Evolutionary conservation across 2,329 filamentous ascomycete genomes (phyloP).

Genomic region (Fusarium pilosicola): DNA sequence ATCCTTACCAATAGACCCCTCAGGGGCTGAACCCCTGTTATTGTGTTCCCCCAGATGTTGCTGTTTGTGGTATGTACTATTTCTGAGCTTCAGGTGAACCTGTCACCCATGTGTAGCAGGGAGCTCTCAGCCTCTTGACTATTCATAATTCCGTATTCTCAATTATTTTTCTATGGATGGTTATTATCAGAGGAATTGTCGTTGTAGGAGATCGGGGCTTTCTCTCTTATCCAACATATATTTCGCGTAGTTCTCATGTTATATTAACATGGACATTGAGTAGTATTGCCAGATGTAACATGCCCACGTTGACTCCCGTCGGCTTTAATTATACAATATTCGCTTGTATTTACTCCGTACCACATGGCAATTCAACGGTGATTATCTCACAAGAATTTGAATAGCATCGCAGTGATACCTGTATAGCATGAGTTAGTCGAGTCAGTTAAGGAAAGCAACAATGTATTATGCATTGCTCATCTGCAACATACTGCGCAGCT

Average conservation of each 20-base stretch:
- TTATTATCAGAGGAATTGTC: neutral
- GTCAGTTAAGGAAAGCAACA: neutral
- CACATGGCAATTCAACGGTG: slow-evolving; percentile 40
- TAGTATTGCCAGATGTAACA: slow-evolving; percentile 4
- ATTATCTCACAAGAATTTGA: neutral
- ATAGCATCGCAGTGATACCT: neutral
- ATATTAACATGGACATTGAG: slow-evolving; percentile 10
- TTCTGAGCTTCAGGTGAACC: slow-evolving; percentile 44
- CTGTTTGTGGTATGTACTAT: neutral
- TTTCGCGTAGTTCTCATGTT: neutral
- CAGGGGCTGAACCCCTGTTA: slow-evolving; percentile 26
- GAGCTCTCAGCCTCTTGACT: neutral
- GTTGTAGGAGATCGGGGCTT: neutral
- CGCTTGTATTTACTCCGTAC: slow-evolving; percentile 25
- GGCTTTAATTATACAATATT: slow-evolving; percentile 25
- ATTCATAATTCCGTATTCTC: neutral
- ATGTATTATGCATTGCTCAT: neutral
- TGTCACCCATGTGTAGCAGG: slow-evolving; percentile 27
- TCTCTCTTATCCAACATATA: neutral
- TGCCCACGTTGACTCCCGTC: slow-evolving; percentile 16
- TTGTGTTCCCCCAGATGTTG: slow-evolving; percentile 34
- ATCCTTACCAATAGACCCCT: slow-evolving; percentile 20
- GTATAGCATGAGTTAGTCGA: neutral
- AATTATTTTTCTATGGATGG: neutral
- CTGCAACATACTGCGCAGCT: neutral